These are phyloP conservation scores for Fusarium sublunatum DNA, from an alignment of 2,329 filamentous ascomycete species.

Conservation along the genomic window DNA sequence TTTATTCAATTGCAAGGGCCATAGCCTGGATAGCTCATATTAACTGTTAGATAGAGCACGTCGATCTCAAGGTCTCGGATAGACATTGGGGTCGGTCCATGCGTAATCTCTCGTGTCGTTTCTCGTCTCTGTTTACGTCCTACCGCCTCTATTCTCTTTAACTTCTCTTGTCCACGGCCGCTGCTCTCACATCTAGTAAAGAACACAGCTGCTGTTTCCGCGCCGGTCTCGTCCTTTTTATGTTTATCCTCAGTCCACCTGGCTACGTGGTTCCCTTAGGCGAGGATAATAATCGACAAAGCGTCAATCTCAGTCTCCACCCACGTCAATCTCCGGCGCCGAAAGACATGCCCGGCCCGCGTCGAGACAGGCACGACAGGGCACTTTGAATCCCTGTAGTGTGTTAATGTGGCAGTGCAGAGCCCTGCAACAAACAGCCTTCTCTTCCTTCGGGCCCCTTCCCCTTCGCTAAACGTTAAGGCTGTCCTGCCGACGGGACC, in stretches of 20 bases:
- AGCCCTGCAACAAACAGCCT: background rate
- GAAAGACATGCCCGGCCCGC: conserved; percentile 32
- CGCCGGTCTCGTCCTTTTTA: conserved; percentile 14
- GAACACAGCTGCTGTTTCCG: conserved; percentile 3
- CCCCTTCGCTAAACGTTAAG: conserved; percentile 14
- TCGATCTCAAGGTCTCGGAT: conserved; percentile 5
- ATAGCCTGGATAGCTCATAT: conserved; percentile 8
- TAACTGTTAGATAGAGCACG: background rate
- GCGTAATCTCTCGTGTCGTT: conserved; percentile 8
- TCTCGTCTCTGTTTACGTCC: conserved; percentile 7
- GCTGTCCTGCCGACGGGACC: conserved; percentile 32
- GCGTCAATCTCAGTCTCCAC: conserved; percentile 32
- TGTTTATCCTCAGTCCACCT: conserved; percentile 32
- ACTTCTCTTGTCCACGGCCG: background rate
- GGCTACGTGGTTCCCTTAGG: conserved; percentile 32
- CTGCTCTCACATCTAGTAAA: background rate
- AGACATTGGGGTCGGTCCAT: conserved; percentile 8
- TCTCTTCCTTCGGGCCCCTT: conserved; percentile 2
- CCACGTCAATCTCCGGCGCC: conserved; percentile 25
- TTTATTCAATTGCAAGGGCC: conserved; percentile 17
- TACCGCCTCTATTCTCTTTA: conserved; percentile 10
- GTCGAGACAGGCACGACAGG: conserved; percentile 22
- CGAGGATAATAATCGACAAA: conserved; percentile 24
- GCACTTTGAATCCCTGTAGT: conserved; percentile 19
- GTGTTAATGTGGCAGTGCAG: conserved; percentile 38